Base-by-base conservation (phyloP, 1,284 basidiomycete genomes). In the Xerocomus nothofagi region DNA sequence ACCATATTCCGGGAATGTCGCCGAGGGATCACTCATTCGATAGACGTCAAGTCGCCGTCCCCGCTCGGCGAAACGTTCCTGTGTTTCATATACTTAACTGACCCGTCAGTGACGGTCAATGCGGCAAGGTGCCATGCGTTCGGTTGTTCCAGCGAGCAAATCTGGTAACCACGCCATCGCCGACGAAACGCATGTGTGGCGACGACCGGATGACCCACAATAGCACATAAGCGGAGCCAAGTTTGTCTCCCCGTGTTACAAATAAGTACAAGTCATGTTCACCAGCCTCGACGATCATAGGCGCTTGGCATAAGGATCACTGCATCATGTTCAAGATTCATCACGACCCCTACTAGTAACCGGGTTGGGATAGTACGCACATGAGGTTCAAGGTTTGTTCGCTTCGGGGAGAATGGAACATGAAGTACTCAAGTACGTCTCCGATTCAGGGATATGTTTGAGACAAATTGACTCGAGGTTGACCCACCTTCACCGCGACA, bases 381-480 rank as follows among this genome's bases (percentile, higher is more conserved):
- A 52, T 38, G 52, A 55, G 45, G 53, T 37, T 50, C 42, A 29
- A 27, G 49, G 42, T 41, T 57, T 12, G 26, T 46, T 48, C 40
- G 55, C 52, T 33, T 54, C 24, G 10, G 15, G 24, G 21, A 18
- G 26, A 24, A 30, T 20, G 49, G 15, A 32, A 23, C 15, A 15
- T 20, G 7, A 27, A 29, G 23, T 21, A 26, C 26, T 26, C 26
- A 20, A 26, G 39, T 46, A 29, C 24, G 34, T 53, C 30, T 15
- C 34, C 15, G 2, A n/a, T 33, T 32, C 42, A 53, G 34, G 50
- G 50, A 15, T 21, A 36, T 20, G 32, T 26, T 45, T 47, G n/a
- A n/a, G n/a, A n/a, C n/a, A n/a, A n/a, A n/a, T n/a, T n/a, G 11
- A 47, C 24, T 33, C 7, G 33, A 30, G 39, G 32, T 47, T 11